Percentiles rank a stretch among this genome's conserved stretches.
Conservation (phyloP, 345 rosid species). For the Eutrema japonicum region DNA sequence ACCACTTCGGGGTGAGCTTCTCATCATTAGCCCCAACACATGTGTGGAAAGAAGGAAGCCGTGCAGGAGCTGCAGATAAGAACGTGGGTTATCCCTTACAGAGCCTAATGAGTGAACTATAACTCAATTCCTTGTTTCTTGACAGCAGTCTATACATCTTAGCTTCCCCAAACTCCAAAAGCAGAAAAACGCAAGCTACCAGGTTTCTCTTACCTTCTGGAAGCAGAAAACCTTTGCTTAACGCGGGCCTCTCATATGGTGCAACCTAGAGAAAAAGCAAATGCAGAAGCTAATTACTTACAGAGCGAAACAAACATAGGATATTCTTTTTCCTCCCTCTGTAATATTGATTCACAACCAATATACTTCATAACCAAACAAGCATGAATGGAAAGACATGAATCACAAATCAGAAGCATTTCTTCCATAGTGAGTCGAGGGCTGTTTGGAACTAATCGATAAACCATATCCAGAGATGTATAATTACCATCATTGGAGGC, state of each 20-base stretch:
- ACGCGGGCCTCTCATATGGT: constrained; percentile 92
- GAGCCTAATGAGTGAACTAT: not conserved
- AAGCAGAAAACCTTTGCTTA: constrained; percentile 87
- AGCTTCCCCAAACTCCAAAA: constrained; percentile 21
- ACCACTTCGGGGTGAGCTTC: constrained; percentile 88
- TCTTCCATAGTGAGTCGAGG: not conserved
- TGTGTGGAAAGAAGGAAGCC: constrained; percentile 98
- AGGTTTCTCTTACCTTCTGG: constrained; percentile 64
- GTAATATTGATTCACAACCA: not conserved
- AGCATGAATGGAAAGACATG: not conserved
- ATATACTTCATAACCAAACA: not conserved
- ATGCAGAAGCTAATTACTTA: not conserved
- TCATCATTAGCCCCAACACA: constrained; percentile 95
- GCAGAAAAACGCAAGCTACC: constrained; percentile 23
- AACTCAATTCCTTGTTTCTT: constrained; percentile 17
- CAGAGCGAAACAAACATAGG: constrained; percentile 8
- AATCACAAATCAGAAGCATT: constrained; percentile 5
- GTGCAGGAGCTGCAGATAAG: constrained; percentile 72
- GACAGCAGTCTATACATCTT: not conserved
- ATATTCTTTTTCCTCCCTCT: not conserved
- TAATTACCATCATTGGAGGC: not conserved
- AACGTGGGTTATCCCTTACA: constrained; percentile 27
- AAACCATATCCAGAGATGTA: constrained; percentile 12
- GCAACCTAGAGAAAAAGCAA: constrained; percentile 56
- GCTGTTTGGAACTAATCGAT: not conserved